A percentile compares a stretch with the other conserved stretches of the same genome.
Evolutionary conservation across 106 monocot species (phyloP).

Genomic region (Iris macrosiphon): DNA sequence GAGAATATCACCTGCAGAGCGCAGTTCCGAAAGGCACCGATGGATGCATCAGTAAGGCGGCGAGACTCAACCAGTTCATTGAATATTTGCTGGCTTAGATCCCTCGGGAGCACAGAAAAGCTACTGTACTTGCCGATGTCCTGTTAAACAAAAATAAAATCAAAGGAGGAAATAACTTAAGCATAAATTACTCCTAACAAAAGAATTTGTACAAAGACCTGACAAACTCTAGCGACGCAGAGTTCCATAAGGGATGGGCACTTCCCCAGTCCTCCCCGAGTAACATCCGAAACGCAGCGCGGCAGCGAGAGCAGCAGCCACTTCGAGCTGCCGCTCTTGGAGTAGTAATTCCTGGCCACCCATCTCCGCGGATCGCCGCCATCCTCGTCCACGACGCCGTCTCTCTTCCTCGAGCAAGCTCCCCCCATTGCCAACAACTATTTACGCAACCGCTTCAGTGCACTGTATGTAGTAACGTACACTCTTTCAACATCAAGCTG

Average conservation of each 20-base stretch:
- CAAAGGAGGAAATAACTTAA: background rate
- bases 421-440: constrained; percentile 59
- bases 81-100: constrained; percentile 95
- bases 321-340: constrained; percentile 79
- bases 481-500: too few relatives aligned
- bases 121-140: constrained; percentile 63
- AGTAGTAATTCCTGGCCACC: constrained; percentile 34
- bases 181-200: background rate
- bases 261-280: constrained; percentile 20
- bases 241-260: constrained; percentile 85
- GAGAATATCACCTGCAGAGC: constrained; percentile 62
- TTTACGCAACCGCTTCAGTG: background rate
- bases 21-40: constrained; percentile 78
- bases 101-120: constrained; percentile 87
- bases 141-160: constrained; percentile 24
- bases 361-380: constrained; percentile 15
- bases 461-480: too few relatives aligned
- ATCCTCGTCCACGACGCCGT: constrained; percentile 42
- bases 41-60: constrained; percentile 44
- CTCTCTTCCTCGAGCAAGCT: constrained; percentile 91
- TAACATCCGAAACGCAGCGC: constrained; percentile 29
- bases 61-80: constrained; percentile 68
- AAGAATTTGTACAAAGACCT: constrained; percentile 53
- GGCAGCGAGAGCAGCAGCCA: constrained; percentile 62
- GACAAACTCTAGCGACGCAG: constrained; percentile 59